Evolutionary conservation across 78 protist species (phyloP).

Genomic region (Isochrysis galbana): DNA sequence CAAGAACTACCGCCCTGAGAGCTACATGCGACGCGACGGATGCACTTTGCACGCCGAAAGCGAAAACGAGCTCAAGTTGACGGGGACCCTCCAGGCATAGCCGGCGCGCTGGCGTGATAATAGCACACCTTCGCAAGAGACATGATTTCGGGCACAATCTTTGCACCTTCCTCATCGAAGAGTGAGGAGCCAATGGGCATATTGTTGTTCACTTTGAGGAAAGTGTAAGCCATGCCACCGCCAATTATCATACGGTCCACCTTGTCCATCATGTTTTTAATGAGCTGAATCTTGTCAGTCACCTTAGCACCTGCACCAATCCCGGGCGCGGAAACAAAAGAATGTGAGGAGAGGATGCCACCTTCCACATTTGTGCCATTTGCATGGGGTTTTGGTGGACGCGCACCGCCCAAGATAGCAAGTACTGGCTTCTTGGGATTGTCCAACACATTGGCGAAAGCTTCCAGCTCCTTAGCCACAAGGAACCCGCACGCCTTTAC

Average conservation of each 20-base stretch:
- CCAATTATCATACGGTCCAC: conserved; percentile 96
- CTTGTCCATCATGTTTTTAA: conserved; percentile 89
- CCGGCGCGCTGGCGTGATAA: conserved; percentile 76
- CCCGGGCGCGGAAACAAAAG: too few relatives aligned
- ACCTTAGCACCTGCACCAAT: too few relatives aligned
- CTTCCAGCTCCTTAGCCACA: conserved; percentile 92
- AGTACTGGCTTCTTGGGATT: conserved; percentile 92
- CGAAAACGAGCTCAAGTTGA: too few relatives aligned
- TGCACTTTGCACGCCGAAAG: too few relatives aligned
- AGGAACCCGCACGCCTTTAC: conserved; percentile 92
- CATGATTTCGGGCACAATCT: conserved; percentile 76
- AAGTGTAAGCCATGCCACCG: conserved; percentile 97
- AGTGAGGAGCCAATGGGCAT: conserved; percentile 82
- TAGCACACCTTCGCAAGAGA: conserved; percentile 87
- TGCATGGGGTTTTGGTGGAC: too few relatives aligned
- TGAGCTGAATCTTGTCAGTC: conserved; percentile 94
- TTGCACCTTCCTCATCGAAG: conserved; percentile 84
- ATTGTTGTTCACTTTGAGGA: conserved; percentile 72
- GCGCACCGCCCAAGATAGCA: conserved; percentile 98
- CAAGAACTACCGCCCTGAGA: too few relatives aligned
- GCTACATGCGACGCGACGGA: too few relatives aligned
- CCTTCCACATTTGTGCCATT: too few relatives aligned
- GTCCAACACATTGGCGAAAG: conserved; percentile 87
- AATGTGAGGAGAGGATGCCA: too few relatives aligned
- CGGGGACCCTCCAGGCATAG: too few relatives aligned